Evolutionary conservation across 2,329 filamentous ascomycete species (phyloP).

Genomic region (Aureobasidium zeae): DNA sequence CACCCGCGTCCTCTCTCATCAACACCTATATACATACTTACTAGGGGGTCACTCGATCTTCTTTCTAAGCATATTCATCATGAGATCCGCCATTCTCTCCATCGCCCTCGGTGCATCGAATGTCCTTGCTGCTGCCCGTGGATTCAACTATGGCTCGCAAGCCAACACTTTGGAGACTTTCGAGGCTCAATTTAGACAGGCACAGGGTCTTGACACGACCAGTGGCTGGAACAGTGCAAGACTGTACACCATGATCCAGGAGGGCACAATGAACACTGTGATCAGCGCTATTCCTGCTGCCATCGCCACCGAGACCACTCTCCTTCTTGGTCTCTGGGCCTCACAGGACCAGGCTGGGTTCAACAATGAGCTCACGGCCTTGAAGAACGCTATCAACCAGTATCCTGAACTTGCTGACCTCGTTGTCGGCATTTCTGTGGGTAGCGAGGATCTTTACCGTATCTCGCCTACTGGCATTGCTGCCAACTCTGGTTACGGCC

Average conservation of each 20-base stretch:
- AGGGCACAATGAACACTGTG: constrained; percentile 52
- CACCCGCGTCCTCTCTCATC: neutral
- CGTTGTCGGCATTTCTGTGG: constrained; percentile 75
- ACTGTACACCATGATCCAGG: constrained; percentile 65
- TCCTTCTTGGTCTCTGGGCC: constrained; percentile 78
- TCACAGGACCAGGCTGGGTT: constrained; percentile 56
- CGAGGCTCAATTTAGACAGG: constrained; percentile 59
- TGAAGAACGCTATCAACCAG: constrained; percentile 57
- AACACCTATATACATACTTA: neutral
- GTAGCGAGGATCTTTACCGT: constrained; percentile 62
- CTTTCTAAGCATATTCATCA: constrained; percentile 7
- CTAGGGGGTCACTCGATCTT: neutral
- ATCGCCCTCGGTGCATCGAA: constrained; percentile 34
- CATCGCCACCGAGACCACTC: constrained; percentile 65
- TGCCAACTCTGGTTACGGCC: constrained; percentile 52
- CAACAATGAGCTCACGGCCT: constrained; percentile 63
- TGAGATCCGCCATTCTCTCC: constrained; percentile 16
- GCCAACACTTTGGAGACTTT: constrained; percentile 54
- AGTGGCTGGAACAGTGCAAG: constrained; percentile 59
- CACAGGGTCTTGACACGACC: constrained; percentile 54
- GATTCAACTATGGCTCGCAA: constrained; percentile 65
- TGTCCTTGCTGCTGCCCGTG: constrained; percentile 37
- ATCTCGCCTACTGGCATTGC: constrained; percentile 44
- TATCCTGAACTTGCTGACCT: constrained; percentile 56
- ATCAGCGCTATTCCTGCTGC: constrained; percentile 70